Evolutionary conservation across 352 stramenopile species (phyloP).

Genomic region (Phytopythium aichiense): DNA sequence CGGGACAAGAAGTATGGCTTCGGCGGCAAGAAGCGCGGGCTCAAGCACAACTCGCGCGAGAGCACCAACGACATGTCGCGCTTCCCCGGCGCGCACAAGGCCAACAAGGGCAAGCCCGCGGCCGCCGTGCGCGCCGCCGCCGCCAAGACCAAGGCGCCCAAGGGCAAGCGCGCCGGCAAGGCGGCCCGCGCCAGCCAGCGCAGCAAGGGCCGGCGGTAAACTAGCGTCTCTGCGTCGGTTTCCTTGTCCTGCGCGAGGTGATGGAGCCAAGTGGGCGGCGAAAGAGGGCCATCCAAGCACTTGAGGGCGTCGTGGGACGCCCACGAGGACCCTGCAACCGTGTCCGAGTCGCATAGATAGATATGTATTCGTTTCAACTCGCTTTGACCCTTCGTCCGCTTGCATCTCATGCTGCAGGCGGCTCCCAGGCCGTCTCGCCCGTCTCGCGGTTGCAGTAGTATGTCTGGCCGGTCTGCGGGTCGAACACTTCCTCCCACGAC

Average conservation of each 20-base stretch:
- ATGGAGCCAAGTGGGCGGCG: neutral
- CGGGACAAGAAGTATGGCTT: conserved; percentile 86
- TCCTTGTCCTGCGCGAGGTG: neutral
- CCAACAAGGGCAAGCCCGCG: conserved; percentile 36
- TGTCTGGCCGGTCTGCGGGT: conserved; percentile 34
- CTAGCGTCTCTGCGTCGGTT: neutral
- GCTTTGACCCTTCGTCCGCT: neutral
- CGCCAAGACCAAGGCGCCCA: conserved; percentile 22
- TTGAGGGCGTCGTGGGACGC: neutral
- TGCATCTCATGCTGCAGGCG: conserved; percentile 4
- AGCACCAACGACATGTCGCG: conserved; percentile 77
- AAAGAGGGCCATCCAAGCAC: neutral
- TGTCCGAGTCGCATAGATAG: conserved; percentile 5
- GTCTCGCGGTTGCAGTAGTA: conserved; percentile 74
- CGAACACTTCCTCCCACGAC: conserved; percentile 65
- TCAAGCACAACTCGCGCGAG: conserved; percentile 78
- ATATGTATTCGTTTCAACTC: conserved; percentile 3
- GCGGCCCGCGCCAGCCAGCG: conserved; percentile 42
- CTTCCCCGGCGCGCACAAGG: conserved; percentile 48
- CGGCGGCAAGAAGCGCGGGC: conserved; percentile 67
- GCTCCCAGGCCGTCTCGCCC: conserved; percentile 51
- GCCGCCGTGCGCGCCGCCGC: conserved; percentile 13
- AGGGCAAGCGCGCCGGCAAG: conserved; percentile 64
- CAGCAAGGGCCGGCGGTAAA: conserved; percentile 44
- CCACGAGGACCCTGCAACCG: neutral